Evolutionary conservation across 2,329 filamentous ascomycete genomes (phyloP).

Genomic region (Penicillium sclerotigenum): DNA sequence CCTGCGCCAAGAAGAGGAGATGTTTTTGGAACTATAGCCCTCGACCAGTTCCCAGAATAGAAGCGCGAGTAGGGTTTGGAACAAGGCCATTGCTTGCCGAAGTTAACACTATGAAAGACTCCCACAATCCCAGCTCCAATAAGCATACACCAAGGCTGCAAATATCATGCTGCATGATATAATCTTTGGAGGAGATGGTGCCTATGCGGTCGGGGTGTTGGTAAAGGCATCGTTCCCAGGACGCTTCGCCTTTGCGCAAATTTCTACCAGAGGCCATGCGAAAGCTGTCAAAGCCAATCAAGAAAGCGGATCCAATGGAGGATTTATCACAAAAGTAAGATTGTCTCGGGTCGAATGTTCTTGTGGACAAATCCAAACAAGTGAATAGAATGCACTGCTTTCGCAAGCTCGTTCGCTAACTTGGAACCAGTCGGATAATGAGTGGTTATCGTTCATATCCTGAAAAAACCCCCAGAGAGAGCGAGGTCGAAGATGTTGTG

Average conservation of each 20-base stretch:
- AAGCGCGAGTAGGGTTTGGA: background rate
- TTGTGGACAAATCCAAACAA: constrained; percentile 35
- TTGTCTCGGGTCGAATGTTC: constrained; percentile 34
- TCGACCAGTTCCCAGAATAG: background rate
- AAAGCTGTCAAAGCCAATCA: constrained; percentile 42
- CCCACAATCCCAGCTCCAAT: constrained; percentile 49
- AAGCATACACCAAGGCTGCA: constrained; percentile 55
- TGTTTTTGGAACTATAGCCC: background rate
- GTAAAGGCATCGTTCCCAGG: constrained; percentile 46
- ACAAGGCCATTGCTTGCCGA: background rate
- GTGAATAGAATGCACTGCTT: background rate
- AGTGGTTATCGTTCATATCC: background rate
- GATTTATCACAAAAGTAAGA: constrained; percentile 24
- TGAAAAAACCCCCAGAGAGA: background rate
- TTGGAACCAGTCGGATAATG: background rate
- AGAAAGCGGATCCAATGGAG: constrained; percentile 31
- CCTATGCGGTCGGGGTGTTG: constrained; percentile 52
- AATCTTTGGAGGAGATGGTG: constrained; percentile 33
- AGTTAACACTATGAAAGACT: background rate
- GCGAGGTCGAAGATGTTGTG: background rate
- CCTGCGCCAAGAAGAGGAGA: background rate
- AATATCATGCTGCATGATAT: constrained; percentile 55
- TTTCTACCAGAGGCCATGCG: constrained; percentile 23
- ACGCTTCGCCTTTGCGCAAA: constrained; percentile 32
- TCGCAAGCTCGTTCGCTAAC: background rate